Evolutionary conservation across 2,329 filamentous ascomycete genomes (phyloP).

Genomic region (Hypomyces perniciosus): DNA sequence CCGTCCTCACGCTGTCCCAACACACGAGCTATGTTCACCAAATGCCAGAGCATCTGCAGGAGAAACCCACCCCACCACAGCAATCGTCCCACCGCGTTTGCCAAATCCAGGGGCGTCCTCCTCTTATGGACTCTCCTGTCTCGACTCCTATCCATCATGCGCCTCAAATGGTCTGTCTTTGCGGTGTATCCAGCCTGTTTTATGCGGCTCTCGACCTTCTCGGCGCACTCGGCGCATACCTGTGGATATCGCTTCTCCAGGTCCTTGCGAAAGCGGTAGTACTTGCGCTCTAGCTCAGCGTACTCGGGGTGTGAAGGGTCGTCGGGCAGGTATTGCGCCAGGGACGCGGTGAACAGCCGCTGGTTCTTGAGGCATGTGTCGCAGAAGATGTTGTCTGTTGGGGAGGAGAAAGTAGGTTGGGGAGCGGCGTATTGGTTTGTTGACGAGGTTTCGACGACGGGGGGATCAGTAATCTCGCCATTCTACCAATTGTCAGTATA

Average conservation of each 20-base stretch:
- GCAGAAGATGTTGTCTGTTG: slow-evolving; percentile 53
- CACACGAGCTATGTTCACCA: slow-evolving; percentile 23
- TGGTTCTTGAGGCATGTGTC: slow-evolving; percentile 83
- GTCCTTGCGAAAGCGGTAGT: slow-evolving; percentile 62
- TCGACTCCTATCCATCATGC: slow-evolving; percentile 64
- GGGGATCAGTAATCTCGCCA: slow-evolving; percentile 86
- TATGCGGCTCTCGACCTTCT: slow-evolving; percentile 64
- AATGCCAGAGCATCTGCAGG: slow-evolving; percentile 48
- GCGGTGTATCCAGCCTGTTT: slow-evolving; percentile 70
- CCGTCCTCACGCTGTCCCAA: slow-evolving; percentile 24
- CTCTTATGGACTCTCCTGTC: slow-evolving; percentile 24
- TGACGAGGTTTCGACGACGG: slow-evolving; percentile 37
- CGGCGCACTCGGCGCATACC: slow-evolving; percentile 76
- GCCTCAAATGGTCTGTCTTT: slow-evolving; percentile 71
- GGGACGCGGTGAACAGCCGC: slow-evolving; percentile 65
- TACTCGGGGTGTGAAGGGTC: slow-evolving; percentile 63
- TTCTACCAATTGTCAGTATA: slow-evolving; percentile 44
- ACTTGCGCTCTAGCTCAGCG: slow-evolving; percentile 58
- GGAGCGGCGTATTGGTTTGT: slow-evolving; percentile 31
- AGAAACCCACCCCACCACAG: slow-evolving; percentile 44
- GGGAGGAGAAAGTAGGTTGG: slow-evolving; percentile 27
- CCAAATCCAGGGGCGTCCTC: slow-evolving; percentile 36
- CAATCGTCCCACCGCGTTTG: slow-evolving; percentile 37
- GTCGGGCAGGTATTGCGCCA: slow-evolving; percentile 72
- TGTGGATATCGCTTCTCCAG: slow-evolving; percentile 84